Evolutionary conservation across 2,329 filamentous ascomycete species (phyloP).

Genomic region (Claviceps pazoutovae): DNA sequence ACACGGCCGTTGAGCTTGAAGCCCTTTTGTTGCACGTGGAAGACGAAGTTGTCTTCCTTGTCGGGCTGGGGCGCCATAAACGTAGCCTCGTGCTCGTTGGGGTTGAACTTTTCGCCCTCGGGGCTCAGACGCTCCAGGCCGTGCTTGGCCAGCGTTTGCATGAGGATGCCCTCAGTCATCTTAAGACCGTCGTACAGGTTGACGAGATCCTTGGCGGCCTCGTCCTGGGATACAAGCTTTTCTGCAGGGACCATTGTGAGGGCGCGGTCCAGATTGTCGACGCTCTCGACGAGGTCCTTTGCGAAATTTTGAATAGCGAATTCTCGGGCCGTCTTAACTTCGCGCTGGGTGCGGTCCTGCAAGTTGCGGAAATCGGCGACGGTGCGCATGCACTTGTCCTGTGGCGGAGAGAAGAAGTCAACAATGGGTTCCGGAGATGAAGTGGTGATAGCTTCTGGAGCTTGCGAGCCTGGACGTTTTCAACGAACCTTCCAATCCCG

Average conservation of each 20-base stretch:
- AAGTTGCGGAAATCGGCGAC: constrained; percentile 97
- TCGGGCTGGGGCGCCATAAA: constrained; percentile 81
- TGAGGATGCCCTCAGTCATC: constrained; percentile 86
- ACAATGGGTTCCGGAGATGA: neutral
- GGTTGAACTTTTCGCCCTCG: constrained; percentile 76
- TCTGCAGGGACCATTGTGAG: constrained; percentile 64
- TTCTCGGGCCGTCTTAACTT: constrained; percentile 73
- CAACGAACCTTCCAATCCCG: constrained; percentile 68
- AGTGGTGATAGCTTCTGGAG: neutral
- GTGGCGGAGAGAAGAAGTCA: neutral
- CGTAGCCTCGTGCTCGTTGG: constrained; percentile 90
- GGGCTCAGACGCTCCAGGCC: constrained; percentile 84
- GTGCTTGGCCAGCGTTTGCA: constrained; percentile 84
- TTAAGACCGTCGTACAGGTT: constrained; percentile 79
- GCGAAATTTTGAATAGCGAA: constrained; percentile 95
- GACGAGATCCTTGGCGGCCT: constrained; percentile 54
- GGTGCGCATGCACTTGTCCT: constrained; percentile 92
- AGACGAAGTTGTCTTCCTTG: constrained; percentile 82
- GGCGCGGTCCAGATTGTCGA: constrained; percentile 95
- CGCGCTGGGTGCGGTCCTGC: constrained; percentile 83
- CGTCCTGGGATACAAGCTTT: constrained; percentile 46
- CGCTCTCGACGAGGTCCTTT: constrained; percentile 82
- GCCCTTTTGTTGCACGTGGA: constrained; percentile 89
- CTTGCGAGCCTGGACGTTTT: neutral
- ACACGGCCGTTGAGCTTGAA: constrained; percentile 87